Percentiles rank a stretch among this genome's conserved stretches.
Conservation (phyloP, 345 rosid species). For the Citrus inodora region DNA sequence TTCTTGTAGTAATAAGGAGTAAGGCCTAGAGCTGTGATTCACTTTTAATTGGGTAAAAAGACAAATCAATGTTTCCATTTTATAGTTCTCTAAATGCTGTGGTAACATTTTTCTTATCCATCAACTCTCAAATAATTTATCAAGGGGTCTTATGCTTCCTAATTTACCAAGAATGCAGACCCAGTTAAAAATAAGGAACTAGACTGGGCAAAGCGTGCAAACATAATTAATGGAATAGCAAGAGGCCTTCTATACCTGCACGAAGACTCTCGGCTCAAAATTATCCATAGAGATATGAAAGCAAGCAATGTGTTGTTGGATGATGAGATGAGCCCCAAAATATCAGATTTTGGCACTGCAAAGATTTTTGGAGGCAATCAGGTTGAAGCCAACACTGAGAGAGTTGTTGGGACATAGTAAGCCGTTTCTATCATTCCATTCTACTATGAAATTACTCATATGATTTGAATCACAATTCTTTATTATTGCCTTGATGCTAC, state of each 20-base stretch:
- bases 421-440: conserved; percentile 6
- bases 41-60: neutral
- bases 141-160: neutral
- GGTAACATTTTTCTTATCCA: neutral
- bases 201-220: conserved; percentile 38
- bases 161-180: conserved; percentile 24
- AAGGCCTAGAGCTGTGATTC: no score
- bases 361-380: conserved; percentile 50
- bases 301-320: conserved; percentile 52
- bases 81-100: neutral
- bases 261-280: conserved; percentile 52
- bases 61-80: neutral
- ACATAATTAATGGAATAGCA: conserved; percentile 39
- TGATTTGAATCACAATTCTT: neutral
- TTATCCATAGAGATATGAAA: conserved; percentile 49
- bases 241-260: conserved; percentile 49
- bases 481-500: neutral
- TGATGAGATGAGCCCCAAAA: conserved; percentile 48
- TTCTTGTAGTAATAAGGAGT: neutral
- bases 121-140: neutral
- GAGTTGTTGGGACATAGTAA: conserved; percentile 55
- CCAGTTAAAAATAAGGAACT: conserved; percentile 27
- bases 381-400: conserved; percentile 43
- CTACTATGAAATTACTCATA: neutral
- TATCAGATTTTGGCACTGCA: conserved; percentile 58